Evolutionary conservation across 352 stramenopile species (phyloP).

Genomic region (Pythium aristosporum): DNA sequence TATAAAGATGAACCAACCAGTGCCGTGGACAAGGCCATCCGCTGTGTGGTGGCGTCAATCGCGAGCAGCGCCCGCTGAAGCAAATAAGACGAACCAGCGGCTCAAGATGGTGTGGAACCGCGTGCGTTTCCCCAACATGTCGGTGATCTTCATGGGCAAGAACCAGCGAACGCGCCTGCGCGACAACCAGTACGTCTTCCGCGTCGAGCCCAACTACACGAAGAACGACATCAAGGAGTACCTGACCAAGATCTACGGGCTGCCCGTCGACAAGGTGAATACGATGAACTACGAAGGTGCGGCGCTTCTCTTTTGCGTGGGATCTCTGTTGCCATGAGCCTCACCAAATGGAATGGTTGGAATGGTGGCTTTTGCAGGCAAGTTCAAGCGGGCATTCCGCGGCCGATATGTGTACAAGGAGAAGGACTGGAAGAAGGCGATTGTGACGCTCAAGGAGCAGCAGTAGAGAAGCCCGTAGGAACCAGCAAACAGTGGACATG

Average conservation of each 20-base stretch:
- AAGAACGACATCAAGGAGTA: conserved; percentile 98
- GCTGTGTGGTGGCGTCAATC: conserved; percentile 17
- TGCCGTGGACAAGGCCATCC: conserved; percentile 22
- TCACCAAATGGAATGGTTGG: not conserved
- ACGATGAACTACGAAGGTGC: conserved; percentile 95
- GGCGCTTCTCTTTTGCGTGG: not conserved
- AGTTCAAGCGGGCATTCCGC: conserved; percentile 88
- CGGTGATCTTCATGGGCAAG: conserved; percentile 85
- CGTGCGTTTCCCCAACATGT: conserved; percentile 88
- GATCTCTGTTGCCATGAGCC: no score
- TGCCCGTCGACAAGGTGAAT: conserved; percentile 94
- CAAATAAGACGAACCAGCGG: conserved; percentile 23
- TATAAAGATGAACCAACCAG: conserved; percentile 12
- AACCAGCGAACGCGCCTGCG: conserved; percentile 71
- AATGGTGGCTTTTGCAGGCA: conserved; percentile 40
- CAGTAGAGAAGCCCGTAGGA: not conserved
- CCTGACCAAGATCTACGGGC: conserved; percentile 95
- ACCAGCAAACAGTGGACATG: not conserved
- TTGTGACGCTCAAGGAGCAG: conserved; percentile 88
- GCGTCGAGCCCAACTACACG: conserved; percentile 94
- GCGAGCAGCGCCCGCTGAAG: not conserved
- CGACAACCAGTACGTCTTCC: conserved; percentile 91
- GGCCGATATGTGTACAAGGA: conserved; percentile 90
- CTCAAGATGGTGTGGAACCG: conserved; percentile 79
- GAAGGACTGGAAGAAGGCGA: conserved; percentile 93